A percentile compares a stretch with the other conserved stretches of the same genome.
phyloP scores from a whole-genome alignment of 768 basidiomycete genomes.

The Serendipita vermifera region DNA sequence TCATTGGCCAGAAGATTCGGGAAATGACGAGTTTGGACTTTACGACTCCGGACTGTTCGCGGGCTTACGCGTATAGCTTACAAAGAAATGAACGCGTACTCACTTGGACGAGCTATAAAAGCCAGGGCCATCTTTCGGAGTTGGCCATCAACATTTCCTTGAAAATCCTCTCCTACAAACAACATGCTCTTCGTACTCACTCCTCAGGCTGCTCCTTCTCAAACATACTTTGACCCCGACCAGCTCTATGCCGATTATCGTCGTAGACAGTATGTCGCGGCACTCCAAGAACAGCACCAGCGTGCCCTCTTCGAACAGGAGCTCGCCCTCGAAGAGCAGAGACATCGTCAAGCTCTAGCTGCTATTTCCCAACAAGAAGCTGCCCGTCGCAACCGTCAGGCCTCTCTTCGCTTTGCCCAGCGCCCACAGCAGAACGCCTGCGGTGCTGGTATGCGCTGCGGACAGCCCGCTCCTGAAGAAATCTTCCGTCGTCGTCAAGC shows the following conservation, averaged over 20 bases:
- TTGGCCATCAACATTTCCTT: too few relatives aligned
- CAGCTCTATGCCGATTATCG: neutral
- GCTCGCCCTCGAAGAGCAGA: neutral
- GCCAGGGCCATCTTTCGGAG: too few relatives aligned
- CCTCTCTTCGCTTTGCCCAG: neutral
- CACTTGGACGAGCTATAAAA: too few relatives aligned
- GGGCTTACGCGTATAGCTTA: too few relatives aligned
- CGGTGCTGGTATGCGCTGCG: neutral
- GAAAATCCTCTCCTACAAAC: too few relatives aligned
- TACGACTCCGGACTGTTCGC: too few relatives aligned
- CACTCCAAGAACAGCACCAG: conserved; percentile 3
- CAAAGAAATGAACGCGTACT: too few relatives aligned
- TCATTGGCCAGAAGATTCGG: too few relatives aligned
- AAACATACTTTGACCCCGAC: neutral
- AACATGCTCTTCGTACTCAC: conserved; percentile 6
- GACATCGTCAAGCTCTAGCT: neutral
- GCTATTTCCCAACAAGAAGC: neutral
- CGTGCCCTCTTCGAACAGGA: conserved; percentile 3
- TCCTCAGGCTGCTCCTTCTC: neutral
- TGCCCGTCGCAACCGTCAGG: too few relatives aligned
- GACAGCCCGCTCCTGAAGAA: neutral
- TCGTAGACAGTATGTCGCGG: conserved; percentile 1
- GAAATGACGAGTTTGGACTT: too few relatives aligned
- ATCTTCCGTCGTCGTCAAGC: conserved; percentile 3
- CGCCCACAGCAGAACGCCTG: neutral